Evolutionary conservation across 2,329 filamentous ascomycete species (phyloP), one percentile per base, ranked within the genome.

Genomic region (Uncinocarpus reesii): DNA sequence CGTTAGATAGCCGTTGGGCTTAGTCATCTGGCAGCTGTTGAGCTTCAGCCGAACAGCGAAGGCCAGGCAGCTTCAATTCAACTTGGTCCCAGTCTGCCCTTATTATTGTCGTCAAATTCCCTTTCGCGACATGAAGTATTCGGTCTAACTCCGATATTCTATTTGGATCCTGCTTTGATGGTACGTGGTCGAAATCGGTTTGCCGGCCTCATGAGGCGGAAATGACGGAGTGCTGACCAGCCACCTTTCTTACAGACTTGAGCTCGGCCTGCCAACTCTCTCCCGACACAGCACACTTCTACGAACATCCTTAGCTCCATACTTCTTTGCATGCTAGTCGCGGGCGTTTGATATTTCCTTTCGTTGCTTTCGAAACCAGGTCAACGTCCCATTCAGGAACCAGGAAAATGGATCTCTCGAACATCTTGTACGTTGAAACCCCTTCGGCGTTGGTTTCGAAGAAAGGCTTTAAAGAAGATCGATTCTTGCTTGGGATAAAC

Each of bases 361-460:
- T n/a, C n/a, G n/a, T n/a, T n/a, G n/a, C n/a, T n/a, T n/a, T n/a
- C 11, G 26, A 11, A 11, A 28, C 5, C 26, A 16, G 3, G 11
- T 8, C 23, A 26, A 28, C 2, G n/a, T 10, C n/a, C n/a, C n/a
- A n/a, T n/a, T n/a, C n/a, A n/a, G n/a, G n/a, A n/a, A 23, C 15
- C 18, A 23, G 6, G 7, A 53, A 38, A 15, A 53, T 53, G 51
- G 51, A 53, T 35, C 42, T 42, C 36, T 46, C 51, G n/a, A 53
- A 53, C 43, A 51, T 53, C 20, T 53, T 53, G 51, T 53, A 51
- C 20, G 51, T 53, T 13, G 2, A 16, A 42, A 1, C 15, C 10
- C 10, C 18, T 15, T 37, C 28, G 7, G 10, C 8, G n/a, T 1
- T 10, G n/a, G 18, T 13, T 4, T 2, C 13, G n/a, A 28, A 13